phyloP scores from a whole-genome alignment of 805 yeast species.

The Limtongozyma cylindracea region DNA sequence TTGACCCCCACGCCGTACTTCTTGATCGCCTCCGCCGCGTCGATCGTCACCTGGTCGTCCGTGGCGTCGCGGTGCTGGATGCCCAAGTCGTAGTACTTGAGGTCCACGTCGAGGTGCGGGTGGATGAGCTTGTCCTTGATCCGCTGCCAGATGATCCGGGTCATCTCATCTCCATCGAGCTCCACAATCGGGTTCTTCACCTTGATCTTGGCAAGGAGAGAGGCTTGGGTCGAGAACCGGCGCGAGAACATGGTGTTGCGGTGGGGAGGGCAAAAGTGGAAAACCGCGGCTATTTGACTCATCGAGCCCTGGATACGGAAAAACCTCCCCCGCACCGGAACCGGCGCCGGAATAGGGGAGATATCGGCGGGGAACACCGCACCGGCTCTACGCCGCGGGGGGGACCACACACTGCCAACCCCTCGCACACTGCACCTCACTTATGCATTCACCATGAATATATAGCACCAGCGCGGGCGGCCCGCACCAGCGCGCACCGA shows the following conservation, averaged over 20 bases:
- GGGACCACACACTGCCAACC: no score
- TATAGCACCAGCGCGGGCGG: no score
- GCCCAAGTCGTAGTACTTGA: conserved; percentile 80
- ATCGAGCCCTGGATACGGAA: no score
- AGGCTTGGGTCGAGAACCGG: conserved; percentile 1
- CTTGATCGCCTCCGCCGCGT: conserved; percentile 75
- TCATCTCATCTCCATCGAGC: conserved; percentile 96
- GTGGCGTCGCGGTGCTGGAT: conserved; percentile 74
- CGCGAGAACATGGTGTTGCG: conserved; percentile 1
- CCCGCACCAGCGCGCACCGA: no score
- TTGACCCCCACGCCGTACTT: conserved; percentile 85
- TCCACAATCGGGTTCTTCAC: conserved; percentile 85
- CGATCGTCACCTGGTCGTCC: conserved; percentile 67
- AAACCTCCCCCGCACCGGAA: no score
- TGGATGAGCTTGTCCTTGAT: conserved; percentile 68
- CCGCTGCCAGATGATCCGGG: conserved; percentile 84
- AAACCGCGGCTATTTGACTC: no score
- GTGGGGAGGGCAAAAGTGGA: no score
- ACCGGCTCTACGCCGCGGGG: no score
- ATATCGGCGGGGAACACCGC: no score
- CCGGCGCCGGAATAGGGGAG: no score
- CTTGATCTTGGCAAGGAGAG: conserved; percentile 23
- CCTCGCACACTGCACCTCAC: no score
- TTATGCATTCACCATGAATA: no score
- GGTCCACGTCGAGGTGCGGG: conserved; percentile 70